phyloP scores from a whole-genome alignment of 176 grass and related monocot genomes.

The Avena sativa region DNA sequence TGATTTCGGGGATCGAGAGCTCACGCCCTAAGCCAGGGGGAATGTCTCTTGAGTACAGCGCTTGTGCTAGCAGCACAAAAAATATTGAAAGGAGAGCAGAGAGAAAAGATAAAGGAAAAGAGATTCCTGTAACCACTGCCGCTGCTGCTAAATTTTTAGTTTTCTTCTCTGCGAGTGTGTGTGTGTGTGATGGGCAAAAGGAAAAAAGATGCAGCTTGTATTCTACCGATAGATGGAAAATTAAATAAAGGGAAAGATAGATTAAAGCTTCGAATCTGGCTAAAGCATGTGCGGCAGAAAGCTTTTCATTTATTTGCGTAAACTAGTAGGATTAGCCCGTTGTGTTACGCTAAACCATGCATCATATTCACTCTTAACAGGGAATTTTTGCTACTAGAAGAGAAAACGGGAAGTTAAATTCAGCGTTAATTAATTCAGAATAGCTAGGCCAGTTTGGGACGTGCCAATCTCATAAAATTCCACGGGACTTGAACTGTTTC shows the following conservation, averaged over 20 bases:
- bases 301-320: slow-evolving; percentile 54
- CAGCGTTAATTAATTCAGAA: neutral
- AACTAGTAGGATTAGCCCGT: neutral
- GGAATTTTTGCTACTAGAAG: neutral
- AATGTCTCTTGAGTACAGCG: slow-evolving; percentile 56
- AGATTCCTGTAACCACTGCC: slow-evolving; percentile 54
- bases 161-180: neutral
- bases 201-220: slow-evolving; percentile 59
- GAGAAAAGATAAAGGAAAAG: slow-evolving; percentile 63
- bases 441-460: neutral
- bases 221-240: slow-evolving; percentile 47
- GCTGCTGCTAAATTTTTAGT: slow-evolving; percentile 30
- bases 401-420: neutral
- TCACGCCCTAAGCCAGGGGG: slow-evolving; percentile 45
- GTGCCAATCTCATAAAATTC: neutral
- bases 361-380: neutral
- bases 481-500: neutral
- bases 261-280: slow-evolving; percentile 66
- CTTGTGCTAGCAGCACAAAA: slow-evolving; percentile 11
- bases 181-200: slow-evolving; percentile 50
- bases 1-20: slow-evolving; percentile 51
- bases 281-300: slow-evolving; percentile 74
- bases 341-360: neutral
- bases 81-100: slow-evolving; percentile 58
- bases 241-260: slow-evolving; percentile 20